phyloP scores from a whole-genome alignment of 257 asterid species.

The Plantago ovata region DNA sequence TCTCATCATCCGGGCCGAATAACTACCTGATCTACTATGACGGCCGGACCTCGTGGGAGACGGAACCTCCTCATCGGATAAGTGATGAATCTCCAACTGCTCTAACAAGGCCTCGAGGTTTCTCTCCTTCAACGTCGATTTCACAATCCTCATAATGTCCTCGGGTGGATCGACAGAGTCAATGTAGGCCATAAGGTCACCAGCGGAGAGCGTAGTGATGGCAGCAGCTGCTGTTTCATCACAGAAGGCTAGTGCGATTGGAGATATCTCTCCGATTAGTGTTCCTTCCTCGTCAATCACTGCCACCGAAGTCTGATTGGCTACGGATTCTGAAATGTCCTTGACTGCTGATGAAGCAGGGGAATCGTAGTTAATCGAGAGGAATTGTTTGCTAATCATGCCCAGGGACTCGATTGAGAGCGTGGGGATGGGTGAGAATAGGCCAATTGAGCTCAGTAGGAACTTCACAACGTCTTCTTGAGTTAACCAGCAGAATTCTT shows the following conservation, averaged over 20 bases:
- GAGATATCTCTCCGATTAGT: conserved; percentile 73
- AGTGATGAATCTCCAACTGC: conserved; percentile 32
- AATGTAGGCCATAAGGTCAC: conserved; percentile 76
- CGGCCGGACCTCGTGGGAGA: conserved; percentile 36
- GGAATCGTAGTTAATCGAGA: conserved; percentile 36
- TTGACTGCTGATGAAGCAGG: conserved; percentile 42
- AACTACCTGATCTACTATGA: conserved; percentile 40
- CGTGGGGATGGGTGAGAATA: conserved; percentile 62
- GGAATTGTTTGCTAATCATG: conserved; percentile 37
- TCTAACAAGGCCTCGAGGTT: conserved; percentile 48
- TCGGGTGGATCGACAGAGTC: conserved; percentile 81
- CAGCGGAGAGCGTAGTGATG: conserved; percentile 60
- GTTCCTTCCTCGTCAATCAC: conserved; percentile 51
- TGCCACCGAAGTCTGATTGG: conserved; percentile 73
- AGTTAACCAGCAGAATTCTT: conserved; percentile 78
- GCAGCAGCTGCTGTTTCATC: conserved; percentile 68
- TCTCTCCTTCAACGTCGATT: conserved; percentile 51
- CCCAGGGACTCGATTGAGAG: conserved; percentile 59
- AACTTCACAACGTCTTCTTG: conserved; percentile 75
- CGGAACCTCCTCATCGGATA: conserved; percentile 49
- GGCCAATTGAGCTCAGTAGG: conserved; percentile 65
- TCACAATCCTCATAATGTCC: conserved; percentile 51
- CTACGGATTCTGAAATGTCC: conserved; percentile 40
- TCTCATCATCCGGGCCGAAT: conserved; percentile 54
- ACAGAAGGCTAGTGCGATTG: conserved; percentile 52